Base-by-base conservation (phyloP, 2,329 filamentous ascomycete genomes). In the Colletotrichum acutatum region DNA sequence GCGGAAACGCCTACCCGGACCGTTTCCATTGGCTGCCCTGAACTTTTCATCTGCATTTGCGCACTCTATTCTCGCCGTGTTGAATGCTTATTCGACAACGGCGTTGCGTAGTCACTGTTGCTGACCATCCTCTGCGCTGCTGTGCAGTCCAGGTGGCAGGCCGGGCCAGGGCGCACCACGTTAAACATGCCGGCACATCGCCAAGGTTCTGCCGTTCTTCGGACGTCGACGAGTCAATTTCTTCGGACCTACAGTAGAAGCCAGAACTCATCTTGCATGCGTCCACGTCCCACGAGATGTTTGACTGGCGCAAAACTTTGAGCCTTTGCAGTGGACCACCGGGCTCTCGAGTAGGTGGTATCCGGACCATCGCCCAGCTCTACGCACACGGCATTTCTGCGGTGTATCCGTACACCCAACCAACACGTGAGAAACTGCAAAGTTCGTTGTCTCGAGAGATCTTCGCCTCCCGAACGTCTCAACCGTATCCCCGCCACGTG, bases 41-140 rank as follows among this genome's bases (percentile, higher is more conserved):
- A 19, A 42, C n/a, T 7, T 59, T 28, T 28, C 42, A 26, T 28
- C 66, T 72, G 69, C 59, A 54, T 66, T 59, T 12, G 14, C 53
- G 32, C 54, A 59, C 60, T 26, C 71, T 71, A 42, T 58, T 52
- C 37, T 64, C n/a, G 30, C 71, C 67, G 61, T 73, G 71, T 56
- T 67, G 71, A 34, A 49, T 30, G 30, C 71, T 71, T 14, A 71
- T 73, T 73, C 67, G 71, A 73, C 49, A 26, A 56, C 59, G 34
- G 37, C 37, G 22, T 16, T 26, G 7, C 22, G 6, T 54, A 28
- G n/a, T 57, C 37, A 26, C 28, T 26, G n/a, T 26, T 12, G 26
- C 65, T 62, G n/a, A 14, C 56, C 42, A 28, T 64, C 24, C 28
- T 2, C 22, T 54, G 22, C 14, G 60, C 37, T 42, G 37, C 37